Evolutionary conservation across 129 eudicot species (phyloP).

Genomic region (Apium graveolens): DNA sequence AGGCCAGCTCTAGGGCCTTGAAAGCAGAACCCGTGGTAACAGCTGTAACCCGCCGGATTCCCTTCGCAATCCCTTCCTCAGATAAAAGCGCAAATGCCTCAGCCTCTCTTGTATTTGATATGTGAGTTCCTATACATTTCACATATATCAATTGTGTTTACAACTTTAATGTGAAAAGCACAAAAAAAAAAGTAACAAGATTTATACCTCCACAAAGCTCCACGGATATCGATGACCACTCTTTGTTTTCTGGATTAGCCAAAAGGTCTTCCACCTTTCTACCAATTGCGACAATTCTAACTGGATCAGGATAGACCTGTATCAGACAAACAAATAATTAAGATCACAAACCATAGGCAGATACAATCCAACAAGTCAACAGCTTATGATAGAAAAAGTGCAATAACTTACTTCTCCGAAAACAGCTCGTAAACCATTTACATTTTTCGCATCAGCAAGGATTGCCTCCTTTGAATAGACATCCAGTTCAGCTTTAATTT

Average conservation of each 20-base stretch:
- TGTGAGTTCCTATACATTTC: constrained; percentile 65
- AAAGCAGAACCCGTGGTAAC: constrained; percentile 73
- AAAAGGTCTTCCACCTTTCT: constrained; percentile 70
- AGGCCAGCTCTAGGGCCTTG: constrained; percentile 58
- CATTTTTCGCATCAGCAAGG: constrained; percentile 70
- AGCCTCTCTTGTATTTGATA: constrained; percentile 85
- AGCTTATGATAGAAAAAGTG: background rate
- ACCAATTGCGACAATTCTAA: constrained; percentile 84
- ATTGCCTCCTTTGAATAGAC: constrained; percentile 83
- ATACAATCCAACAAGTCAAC: background rate
- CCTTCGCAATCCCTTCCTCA: constrained; percentile 97
- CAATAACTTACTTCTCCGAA: constrained; percentile 78
- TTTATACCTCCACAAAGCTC: constrained; percentile 87
- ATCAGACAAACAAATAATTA: background rate
- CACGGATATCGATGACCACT: constrained; percentile 73
- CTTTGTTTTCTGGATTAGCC: constrained; percentile 65
- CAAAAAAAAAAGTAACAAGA: background rate
- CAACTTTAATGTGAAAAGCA: background rate
- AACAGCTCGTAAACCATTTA: constrained; percentile 83
- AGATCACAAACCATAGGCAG: background rate
- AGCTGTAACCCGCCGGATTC: constrained; percentile 89
- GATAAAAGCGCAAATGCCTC: constrained; percentile 84
- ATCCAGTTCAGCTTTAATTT: constrained; percentile 73
- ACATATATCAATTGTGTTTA: background rate
- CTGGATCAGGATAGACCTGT: constrained; percentile 96